Evolutionary conservation across 106 monocot genomes (phyloP).

Genomic region (Dioscorea dumetorum): DNA sequence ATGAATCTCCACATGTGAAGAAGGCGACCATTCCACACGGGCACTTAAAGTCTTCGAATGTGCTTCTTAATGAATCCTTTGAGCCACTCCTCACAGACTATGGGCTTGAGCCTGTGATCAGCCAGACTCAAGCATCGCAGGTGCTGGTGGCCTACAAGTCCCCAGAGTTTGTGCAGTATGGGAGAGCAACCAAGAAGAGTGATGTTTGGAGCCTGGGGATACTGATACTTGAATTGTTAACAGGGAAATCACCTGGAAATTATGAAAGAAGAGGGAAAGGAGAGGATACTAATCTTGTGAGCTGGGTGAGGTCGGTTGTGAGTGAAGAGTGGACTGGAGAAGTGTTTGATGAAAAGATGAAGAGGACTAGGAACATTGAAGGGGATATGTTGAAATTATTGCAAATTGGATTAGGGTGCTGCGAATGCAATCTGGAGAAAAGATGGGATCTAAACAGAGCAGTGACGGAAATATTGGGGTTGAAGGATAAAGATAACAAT

Average conservation of each 20-base stretch:
- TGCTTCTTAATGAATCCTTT: constrained; percentile 39
- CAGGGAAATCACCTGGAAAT: constrained; percentile 37
- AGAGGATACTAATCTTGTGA: constrained; percentile 16
- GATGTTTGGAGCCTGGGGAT: constrained; percentile 85
- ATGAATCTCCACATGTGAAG: constrained; percentile 37
- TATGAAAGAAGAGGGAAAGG: constrained; percentile 10
- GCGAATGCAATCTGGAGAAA: constrained; percentile 29
- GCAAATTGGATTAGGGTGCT: constrained; percentile 42
- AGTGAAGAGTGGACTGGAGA: constrained; percentile 32
- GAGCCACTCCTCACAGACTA: constrained; percentile 79
- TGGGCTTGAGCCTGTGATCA: constrained; percentile 51
- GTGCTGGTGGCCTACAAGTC: constrained; percentile 62
- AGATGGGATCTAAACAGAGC: constrained; percentile 36
- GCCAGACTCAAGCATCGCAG: constrained; percentile 31
- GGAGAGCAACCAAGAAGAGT: constrained; percentile 52
- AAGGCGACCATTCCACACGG: constrained; percentile 52
- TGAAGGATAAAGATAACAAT: constrained; percentile 19
- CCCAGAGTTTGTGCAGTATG: constrained; percentile 40
- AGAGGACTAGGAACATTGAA: not conserved
- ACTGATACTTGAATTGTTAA: constrained; percentile 67
- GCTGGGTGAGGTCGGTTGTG: constrained; percentile 48
- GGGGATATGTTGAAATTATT: constrained; percentile 45
- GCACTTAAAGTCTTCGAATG: constrained; percentile 75
- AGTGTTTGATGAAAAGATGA: constrained; percentile 38
- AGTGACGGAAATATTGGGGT: constrained; percentile 31